Evolutionary conservation across 495 filamentous ascomycete genomes (phyloP).

Genomic region (Xylona heveae): DNA sequence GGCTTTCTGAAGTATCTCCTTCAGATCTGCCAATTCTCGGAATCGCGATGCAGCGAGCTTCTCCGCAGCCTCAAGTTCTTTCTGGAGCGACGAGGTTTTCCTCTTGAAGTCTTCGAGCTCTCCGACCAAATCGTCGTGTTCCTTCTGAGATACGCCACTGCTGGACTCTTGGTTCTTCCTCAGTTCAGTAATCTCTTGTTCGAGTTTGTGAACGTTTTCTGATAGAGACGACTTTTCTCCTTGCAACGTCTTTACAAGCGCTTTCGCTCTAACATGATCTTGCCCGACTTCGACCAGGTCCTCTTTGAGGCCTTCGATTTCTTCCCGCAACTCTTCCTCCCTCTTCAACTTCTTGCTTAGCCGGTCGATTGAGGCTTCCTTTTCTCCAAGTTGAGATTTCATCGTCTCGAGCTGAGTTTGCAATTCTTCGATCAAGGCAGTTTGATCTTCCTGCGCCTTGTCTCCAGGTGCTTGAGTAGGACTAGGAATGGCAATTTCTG

Average conservation of each 20-base stretch:
- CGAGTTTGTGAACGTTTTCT: conserved; percentile 39
- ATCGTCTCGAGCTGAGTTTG: conserved; percentile 30
- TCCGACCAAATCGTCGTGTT: conserved; percentile 33
- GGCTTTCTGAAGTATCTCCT: conserved; percentile 57
- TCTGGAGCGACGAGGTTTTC: conserved; percentile 47
- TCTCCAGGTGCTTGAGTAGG: not conserved
- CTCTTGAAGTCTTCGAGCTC: conserved; percentile 59
- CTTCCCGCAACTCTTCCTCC: conserved; percentile 63
- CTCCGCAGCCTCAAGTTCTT: conserved; percentile 68
- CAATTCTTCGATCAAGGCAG: conserved; percentile 19
- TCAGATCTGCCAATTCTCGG: conserved; percentile 65
- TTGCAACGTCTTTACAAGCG: conserved; percentile 45
- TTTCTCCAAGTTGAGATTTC: conserved; percentile 41
- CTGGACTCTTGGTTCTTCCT: conserved; percentile 27
- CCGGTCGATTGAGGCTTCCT: conserved; percentile 45
- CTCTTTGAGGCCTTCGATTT: conserved; percentile 68
- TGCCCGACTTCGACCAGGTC: conserved; percentile 53
- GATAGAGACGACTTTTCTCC: conserved; percentile 38
- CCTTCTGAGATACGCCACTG: conserved; percentile 28
- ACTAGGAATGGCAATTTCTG: too few species aligned
- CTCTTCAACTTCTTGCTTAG: conserved; percentile 45
- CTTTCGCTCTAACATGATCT: conserved; percentile 65
- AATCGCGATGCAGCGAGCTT: conserved; percentile 69
- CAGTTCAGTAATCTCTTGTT: conserved; percentile 33
- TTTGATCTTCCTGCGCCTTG: conserved; percentile 4